Evolutionary conservation across 1,284 basidiomycete species (phyloP), one percentile per base, ranked within the genome.

Genomic region (Trametes hirsuta): DNA sequence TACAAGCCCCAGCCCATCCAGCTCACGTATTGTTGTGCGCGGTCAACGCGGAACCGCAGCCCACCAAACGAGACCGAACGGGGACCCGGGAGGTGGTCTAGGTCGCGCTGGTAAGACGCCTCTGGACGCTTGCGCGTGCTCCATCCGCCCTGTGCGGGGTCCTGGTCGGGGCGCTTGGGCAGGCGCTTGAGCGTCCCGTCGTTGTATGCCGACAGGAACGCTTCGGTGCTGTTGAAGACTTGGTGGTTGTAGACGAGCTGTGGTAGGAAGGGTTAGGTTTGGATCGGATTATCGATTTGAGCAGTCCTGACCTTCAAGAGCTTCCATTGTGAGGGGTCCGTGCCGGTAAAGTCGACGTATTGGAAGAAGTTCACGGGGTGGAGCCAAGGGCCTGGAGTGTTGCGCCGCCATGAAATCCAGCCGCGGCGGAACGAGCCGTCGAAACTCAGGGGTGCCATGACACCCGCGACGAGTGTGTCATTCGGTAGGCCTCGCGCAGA

Each of bases 1-100:
- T 84, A 88, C 71, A 87, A 66, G 0, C 80, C 77, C 83, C 84
- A 87, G 2, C 81, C 84, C 82, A 87, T 84, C 86, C 86, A 90
- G 51, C 77, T 83, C 36, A 90, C 72, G 61, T 84, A 88, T 65
- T 84, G 78, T 51, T 75, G 71, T 46, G 77, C 75, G 22, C 66
- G 68, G 68, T 90, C 84, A 14, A 88, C 80, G 42, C 82, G 75
- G 69, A 83, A 88, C 3, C 87, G 75, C 63, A 81, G 68, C 0
- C 87, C 87, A 3, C 78, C 82, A 65, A 86, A 85, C 4, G 80
- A 80, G 1, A 88, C 82, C 0, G 78, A 78, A 44, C 84, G 79
- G 24, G 87, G 87, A 8, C 86, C 85, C 3, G 85, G 82, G 30
- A 84, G 79, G 57, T 86, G 74, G 63, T 88, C 87, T 15, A 88